Evolutionary conservation across 495 filamentous ascomycete genomes (phyloP), one percentile per base, ranked within the genome.

Genomic region (Wilcoxina mikolae): DNA sequence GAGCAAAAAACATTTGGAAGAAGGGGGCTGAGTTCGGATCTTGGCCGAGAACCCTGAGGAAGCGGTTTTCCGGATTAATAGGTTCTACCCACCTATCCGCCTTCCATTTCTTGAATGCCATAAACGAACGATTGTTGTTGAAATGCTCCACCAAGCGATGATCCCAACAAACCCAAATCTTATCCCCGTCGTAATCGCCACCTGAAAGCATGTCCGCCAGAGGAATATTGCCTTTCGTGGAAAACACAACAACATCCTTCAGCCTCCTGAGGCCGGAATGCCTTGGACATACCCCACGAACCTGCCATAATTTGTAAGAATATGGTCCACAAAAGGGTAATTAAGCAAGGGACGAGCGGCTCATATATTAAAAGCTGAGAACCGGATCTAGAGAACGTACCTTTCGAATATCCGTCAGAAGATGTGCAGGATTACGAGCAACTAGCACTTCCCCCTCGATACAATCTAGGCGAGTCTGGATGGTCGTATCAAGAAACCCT

Each of bases 111-210:
- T 53, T 79, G 51, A 78, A 78, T 28, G 74, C 64, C 12, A 75
- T 62, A 0, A 77, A 70, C 0, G 75, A 64, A 0, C 57, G 3
- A 0, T 81, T 81, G 60, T 94, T 95, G 3, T 63, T 55, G 61
- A 95, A 98, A n/a, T 71, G 75, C 3, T 74, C 60, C 0, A 93
- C 87, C 12, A 95, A 78, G 0, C 69, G 70, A 1, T 73, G 72
- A 55, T 95, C 88, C 89, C 87, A 95, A 66, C 88, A 95, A 15
- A 94, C 71, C 88, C 87, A 91, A 0, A 62, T 84, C 38, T 74
- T 82, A 59, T 98, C 91, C 0, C 91, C 91, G 56, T 95, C 90
- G 65, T 95, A 95, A 68, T 98, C 91, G 7, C 91, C 91, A 12
- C 90, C 91, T 2, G 87, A 91, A 0, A 95, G 72, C 66, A 86